These are phyloP conservation scores for Fremontodendron californicum DNA, from an alignment of 345 rosid genomes.

Conservation along the genomic window DNA sequence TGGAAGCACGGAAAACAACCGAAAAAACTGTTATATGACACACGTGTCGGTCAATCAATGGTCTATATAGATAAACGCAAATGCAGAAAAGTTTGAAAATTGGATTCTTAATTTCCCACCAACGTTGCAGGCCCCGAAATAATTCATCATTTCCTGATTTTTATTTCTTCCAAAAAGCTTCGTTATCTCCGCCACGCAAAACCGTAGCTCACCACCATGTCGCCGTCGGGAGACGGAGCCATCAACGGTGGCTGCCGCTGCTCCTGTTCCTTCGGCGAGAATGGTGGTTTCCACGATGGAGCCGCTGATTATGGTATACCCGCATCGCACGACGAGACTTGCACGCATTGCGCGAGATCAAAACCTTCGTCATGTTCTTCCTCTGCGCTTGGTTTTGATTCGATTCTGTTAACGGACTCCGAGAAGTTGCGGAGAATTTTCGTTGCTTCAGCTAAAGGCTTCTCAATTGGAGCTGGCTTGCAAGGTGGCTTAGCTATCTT, in stretches of 20 bases:
- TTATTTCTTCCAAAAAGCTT: not conserved
- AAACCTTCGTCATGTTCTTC: slow-evolving; percentile 29
- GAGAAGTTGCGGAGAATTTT: slow-evolving; percentile 70
- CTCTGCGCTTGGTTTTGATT: slow-evolving; percentile 27
- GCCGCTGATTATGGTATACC: not conserved
- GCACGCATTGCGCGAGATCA: slow-evolving; percentile 37
- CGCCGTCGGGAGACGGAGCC: slow-evolving; percentile 22
- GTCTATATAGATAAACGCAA: not conserved
- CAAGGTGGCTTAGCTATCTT: slow-evolving; percentile 94
- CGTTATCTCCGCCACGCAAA: slow-evolving; percentile 1
- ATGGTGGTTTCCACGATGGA: slow-evolving; percentile 25
- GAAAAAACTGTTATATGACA: not conserved
- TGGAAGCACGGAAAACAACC: not conserved
- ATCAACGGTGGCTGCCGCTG: slow-evolving; percentile 20
- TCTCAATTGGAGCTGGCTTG: slow-evolving; percentile 89
- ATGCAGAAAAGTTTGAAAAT: slow-evolving; percentile 24
- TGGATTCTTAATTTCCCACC: slow-evolving; percentile 46
- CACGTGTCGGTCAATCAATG: slow-evolving; percentile 9
- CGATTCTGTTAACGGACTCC: slow-evolving; percentile 36
- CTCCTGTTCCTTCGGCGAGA: slow-evolving; percentile 19
- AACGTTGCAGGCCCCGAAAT: slow-evolving; percentile 16
- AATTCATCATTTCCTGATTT: not conserved
- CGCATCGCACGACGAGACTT: slow-evolving; percentile 18
- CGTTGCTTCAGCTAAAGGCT: slow-evolving; percentile 68
- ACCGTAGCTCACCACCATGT: slow-evolving; percentile 29